Conservation (phyloP, 371 early-diverging fungal species). For the Mucor saturninus region DNA sequence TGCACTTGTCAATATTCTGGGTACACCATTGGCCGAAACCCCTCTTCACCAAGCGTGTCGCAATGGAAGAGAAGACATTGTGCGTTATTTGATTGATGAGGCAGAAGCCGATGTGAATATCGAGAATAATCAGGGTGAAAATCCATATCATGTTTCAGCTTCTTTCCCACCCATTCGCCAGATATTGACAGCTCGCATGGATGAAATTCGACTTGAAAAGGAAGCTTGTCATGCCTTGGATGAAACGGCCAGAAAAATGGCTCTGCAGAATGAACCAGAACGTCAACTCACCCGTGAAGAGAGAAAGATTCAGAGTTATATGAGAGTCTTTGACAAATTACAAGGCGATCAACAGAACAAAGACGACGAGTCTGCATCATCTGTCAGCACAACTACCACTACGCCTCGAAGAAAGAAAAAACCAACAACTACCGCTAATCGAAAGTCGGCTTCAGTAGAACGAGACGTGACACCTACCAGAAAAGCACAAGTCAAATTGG, state of each 20-base stretch:
- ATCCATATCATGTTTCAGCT: slow-evolving; percentile 60
- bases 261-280: slow-evolving; percentile 36
- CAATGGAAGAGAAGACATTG: slow-evolving; percentile 61
- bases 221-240: slow-evolving; percentile 37
- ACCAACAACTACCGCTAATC: slow-evolving; percentile 43
- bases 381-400: neutral
- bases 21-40: slow-evolving; percentile 63
- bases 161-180: slow-evolving; percentile 39
- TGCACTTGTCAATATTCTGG: slow-evolving; percentile 63
- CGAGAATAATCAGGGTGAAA: slow-evolving; percentile 58
- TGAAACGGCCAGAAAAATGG: slow-evolving; percentile 38
- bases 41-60: slow-evolving; percentile 82
- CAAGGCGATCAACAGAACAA: slow-evolving; percentile 10
- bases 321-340: slow-evolving; percentile 34
- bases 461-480: slow-evolving; percentile 42
- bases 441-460: slow-evolving; percentile 59
- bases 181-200: slow-evolving; percentile 44
- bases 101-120: slow-evolving; percentile 67
- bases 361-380: neutral
- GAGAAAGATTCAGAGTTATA: slow-evolving; percentile 69
- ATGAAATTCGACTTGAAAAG: slow-evolving; percentile 47
- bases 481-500: slow-evolving; percentile 46
- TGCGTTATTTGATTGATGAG: slow-evolving; percentile 58
- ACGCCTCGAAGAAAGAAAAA: slow-evolving; percentile 3
- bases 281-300: slow-evolving; percentile 65